Evolutionary conservation across 768 basidiomycete species (phyloP), one percentile per base, ranked within the genome.

Genomic region (Pleurotus tuber-regium): DNA sequence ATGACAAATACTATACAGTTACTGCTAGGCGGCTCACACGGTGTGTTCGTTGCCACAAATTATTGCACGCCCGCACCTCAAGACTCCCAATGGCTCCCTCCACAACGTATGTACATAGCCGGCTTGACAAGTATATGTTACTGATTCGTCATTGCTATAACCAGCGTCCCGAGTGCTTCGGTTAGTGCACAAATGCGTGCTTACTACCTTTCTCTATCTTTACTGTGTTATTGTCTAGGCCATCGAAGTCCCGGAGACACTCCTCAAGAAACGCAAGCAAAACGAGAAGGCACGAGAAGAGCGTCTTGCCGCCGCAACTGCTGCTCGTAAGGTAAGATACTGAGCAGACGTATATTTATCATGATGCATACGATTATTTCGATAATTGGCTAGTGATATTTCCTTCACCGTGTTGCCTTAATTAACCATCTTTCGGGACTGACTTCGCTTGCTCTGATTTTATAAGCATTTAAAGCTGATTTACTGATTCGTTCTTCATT

Each of bases 261-360:
- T 98, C 79, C 92, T 98, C 79, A 98, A 97, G 84, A 98, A 96
- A 80, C 87, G 95, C 77, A 94, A 95, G 78, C 89, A 93, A 77
- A 95, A 86, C 66, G 92, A 96, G 80, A 95, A 95, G 80, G 89
- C 87, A 57, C 82, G 92, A 65, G 93, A 95, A 78, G 93, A 96
- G 67, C 92, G 90, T 63, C 79, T 96, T 59, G 84, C 78, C 59
- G 89, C 89, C 54, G 91, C 89, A 19, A 68, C 75, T 35, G 87
- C 86, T 60, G 92, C 93, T 58, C 87, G 89, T 67, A 95, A 95
- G 87, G 94, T 95, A 68, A 69, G 85, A 58, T 51, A 51, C 54
- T 41, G 26, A n/a, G 51, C 55, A 26, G 36, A 52, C 40, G 43
- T 25, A 39, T 11, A 40, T 54, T 54, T 50, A 57, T 59, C 66